These are phyloP conservation scores for Protomyces pachydermus DNA, from an alignment of 1,139 yeast genomes.

Conservation along the genomic window DNA sequence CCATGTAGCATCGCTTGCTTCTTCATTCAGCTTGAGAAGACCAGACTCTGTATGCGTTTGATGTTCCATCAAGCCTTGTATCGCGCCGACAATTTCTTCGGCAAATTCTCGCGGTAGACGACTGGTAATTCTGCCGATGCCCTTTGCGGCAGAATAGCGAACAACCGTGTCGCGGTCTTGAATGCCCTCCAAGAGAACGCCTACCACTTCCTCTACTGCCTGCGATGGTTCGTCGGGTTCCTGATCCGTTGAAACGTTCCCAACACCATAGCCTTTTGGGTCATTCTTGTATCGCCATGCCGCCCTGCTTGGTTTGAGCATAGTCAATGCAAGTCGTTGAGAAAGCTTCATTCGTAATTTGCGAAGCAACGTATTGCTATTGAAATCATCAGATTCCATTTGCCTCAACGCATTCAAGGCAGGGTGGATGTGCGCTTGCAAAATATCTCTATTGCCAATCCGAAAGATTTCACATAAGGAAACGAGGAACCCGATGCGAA, in stretches of 20 bases:
- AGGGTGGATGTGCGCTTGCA: background rate
- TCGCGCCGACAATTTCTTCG: constrained; percentile 39
- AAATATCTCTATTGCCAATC: constrained; percentile 21
- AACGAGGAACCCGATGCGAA: constrained; percentile 12
- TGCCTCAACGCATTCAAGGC: background rate
- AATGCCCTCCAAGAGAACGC: constrained; percentile 38
- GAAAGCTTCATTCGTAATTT: constrained; percentile 33
- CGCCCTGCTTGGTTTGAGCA: constrained; percentile 28
- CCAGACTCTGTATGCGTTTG: constrained; percentile 30
- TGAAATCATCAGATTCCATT: background rate
- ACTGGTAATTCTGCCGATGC: constrained; percentile 44
- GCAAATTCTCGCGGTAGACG: constrained; percentile 37
- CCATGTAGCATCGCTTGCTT: constrained; percentile 41
- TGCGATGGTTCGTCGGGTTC: constrained; percentile 31
- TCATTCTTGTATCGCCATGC: constrained; percentile 19
- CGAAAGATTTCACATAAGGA: constrained; percentile 11
- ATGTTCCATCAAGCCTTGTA: constrained; percentile 38
- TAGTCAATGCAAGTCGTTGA: constrained; percentile 32
- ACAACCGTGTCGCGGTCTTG: constrained; percentile 43
- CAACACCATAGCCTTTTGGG: background rate
- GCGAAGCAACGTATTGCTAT: constrained; percentile 28
- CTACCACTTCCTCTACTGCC: constrained; percentile 45
- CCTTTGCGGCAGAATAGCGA: constrained; percentile 47
- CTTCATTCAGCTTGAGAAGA: constrained; percentile 14
- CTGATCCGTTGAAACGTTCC: too few relatives aligned